phyloP scores from a whole-genome alignment of 176 grass and related monocot genomes.

The Eragrostis curvula region DNA sequence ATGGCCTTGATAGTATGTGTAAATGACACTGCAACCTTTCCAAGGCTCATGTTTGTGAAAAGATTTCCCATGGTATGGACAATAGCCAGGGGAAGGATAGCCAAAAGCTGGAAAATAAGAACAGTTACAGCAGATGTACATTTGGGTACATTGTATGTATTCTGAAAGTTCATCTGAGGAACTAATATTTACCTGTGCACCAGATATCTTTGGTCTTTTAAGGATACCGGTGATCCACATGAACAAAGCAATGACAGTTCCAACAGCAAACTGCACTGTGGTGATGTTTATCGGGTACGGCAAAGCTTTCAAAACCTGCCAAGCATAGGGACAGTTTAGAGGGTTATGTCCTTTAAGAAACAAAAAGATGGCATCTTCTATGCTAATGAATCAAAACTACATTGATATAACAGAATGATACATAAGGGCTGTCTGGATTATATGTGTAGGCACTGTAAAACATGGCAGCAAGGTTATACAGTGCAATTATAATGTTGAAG shows the following conservation, averaged over 20 bases:
- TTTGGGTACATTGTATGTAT: conserved; percentile 9
- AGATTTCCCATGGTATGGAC: conserved; percentile 85
- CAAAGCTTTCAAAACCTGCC: conserved; percentile 79
- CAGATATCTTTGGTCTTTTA: conserved; percentile 75
- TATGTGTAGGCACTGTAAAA: not conserved
- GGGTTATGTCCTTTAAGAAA: conserved; percentile 16
- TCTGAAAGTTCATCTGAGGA: conserved; percentile 15
- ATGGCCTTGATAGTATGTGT: conserved; percentile 86
- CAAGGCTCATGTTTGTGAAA: conserved; percentile 89
- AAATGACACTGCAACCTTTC: conserved; percentile 85
- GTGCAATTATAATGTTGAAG: not conserved
- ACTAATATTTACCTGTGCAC: conserved; percentile 61
- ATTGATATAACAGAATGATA: not conserved
- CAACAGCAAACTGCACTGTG: conserved; percentile 71
- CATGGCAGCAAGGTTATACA: not conserved
- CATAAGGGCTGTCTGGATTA: not conserved
- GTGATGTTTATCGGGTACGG: conserved; percentile 87
- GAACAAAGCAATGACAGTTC: conserved; percentile 59
- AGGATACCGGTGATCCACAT: conserved; percentile 78
- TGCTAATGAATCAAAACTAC: not conserved
- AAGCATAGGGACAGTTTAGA: not conserved
- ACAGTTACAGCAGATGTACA: conserved; percentile 17
- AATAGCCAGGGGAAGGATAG: conserved; percentile 82
- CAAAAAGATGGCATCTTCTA: not conserved
- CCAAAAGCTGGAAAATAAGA: conserved; percentile 57